phyloP scores from a whole-genome alignment of 768 basidiomycete species.

The Mycena albidolilacea region DNA sequence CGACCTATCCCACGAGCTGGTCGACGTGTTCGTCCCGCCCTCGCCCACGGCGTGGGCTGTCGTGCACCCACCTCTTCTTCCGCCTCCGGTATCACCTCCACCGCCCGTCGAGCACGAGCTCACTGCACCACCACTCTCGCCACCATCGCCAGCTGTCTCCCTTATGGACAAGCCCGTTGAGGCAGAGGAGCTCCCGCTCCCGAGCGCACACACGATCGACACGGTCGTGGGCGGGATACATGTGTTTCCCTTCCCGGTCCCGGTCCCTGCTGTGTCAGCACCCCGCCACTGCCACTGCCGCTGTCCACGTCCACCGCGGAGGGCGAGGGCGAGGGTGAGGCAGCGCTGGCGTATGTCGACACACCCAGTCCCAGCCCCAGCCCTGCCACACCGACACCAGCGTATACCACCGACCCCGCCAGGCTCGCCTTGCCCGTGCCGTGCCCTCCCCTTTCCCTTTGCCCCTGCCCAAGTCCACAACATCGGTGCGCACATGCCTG shows the following conservation, averaged over 20 bases:
- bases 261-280: no score
- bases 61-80: background rate
- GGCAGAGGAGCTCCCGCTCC: background rate
- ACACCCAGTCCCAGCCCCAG: no score
- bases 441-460: background rate
- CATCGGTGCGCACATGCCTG: background rate
- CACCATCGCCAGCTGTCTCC: background rate
- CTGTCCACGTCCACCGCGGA: no score
- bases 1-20: background rate
- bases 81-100: no score
- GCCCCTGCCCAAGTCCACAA: no score
- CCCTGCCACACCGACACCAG: no score
- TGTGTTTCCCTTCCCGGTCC: background rate
- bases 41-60: background rate
- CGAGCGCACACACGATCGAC: constrained; percentile 19
- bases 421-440: background rate
- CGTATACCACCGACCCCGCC: no score
- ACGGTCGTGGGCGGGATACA: constrained; percentile 16
- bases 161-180: no score
- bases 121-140: background rate
- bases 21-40: background rate
- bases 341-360: no score
- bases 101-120: no score
- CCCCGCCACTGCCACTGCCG: no score
- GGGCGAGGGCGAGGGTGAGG: no score